phyloP scores from a whole-genome alignment of 305 asterid species.

The Ruellia speciosa region DNA sequence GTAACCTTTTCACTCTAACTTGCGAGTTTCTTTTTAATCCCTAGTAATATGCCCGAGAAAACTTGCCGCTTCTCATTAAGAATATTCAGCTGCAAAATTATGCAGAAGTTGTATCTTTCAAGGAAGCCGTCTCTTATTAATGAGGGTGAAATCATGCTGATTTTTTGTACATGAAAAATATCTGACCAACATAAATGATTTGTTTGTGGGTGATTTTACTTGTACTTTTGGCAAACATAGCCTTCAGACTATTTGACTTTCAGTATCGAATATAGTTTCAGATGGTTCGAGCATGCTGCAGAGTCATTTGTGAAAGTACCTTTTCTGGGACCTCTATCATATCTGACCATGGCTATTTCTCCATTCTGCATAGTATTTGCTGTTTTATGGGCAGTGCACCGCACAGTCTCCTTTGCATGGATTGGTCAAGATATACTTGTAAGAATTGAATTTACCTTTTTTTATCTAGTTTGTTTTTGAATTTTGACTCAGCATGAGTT shows the following conservation, averaged over 20 bases:
- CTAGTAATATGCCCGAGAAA: not conserved
- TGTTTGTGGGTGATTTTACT: not conserved
- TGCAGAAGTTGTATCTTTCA: not conserved
- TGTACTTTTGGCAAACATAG: not conserved
- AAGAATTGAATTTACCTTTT: constrained; percentile 21
- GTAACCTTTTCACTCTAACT: not conserved
- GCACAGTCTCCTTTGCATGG: constrained; percentile 76
- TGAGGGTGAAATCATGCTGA: not conserved
- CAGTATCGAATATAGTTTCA: constrained; percentile 53
- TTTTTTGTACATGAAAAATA: not conserved
- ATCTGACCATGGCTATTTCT: constrained; percentile 72
- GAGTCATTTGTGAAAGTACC: constrained; percentile 72
- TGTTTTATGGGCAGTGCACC: constrained; percentile 81
- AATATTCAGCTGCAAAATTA: not conserved
- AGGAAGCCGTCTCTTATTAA: not conserved
- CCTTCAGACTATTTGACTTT: constrained; percentile 16
- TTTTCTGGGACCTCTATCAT: constrained; percentile 71
- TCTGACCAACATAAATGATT: not conserved
- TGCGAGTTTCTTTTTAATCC: not conserved
- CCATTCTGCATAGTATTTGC: constrained; percentile 90
- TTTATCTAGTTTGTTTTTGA: not conserved
- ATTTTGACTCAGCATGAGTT: not conserved
- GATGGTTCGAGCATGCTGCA: constrained; percentile 73
- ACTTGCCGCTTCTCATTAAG: not conserved
- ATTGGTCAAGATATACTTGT: constrained; percentile 98